Conservation (phyloP, 306 rosid genomes). For the Sophora flavescens region DNA sequence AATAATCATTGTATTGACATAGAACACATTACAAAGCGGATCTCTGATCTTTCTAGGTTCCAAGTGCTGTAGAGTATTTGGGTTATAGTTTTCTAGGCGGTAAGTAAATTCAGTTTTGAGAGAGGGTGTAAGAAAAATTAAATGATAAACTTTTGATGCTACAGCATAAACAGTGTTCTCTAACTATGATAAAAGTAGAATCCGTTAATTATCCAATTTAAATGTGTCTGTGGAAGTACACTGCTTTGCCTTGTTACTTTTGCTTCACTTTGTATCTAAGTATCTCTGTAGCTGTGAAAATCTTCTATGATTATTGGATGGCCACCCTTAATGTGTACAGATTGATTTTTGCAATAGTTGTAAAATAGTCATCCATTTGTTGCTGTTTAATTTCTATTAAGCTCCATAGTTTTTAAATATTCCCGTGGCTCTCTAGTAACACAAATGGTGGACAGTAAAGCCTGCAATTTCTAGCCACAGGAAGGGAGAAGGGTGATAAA, state of each 20-base stretch:
- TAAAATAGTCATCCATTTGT: not conserved
- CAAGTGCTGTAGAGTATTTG: constrained; percentile 8
- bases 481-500: constrained; percentile 25
- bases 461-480: constrained; percentile 16
- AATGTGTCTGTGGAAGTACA: not conserved
- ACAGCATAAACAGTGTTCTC: not conserved
- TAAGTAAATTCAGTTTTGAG: not conserved
- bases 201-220: not conserved
- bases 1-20: not conserved
- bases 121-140: not conserved
- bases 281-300: not conserved
- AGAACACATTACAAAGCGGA: not conserved
- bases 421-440: not conserved
- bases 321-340: not conserved
- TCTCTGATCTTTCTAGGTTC: constrained; percentile 30
- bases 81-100: not conserved
- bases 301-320: constrained; percentile 23
- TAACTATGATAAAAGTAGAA: constrained; percentile 2
- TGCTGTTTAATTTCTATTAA: not conserved
- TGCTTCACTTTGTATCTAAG: constrained; percentile 31
- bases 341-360: not conserved
- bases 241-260: not conserved
- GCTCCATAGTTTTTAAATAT: constrained; percentile 4
- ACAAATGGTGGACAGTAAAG: constrained; percentile 1
- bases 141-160: constrained; percentile 21